Evolutionary conservation across 148 eudicot species (phyloP).

Genomic region (Chenopodium formosanum): DNA sequence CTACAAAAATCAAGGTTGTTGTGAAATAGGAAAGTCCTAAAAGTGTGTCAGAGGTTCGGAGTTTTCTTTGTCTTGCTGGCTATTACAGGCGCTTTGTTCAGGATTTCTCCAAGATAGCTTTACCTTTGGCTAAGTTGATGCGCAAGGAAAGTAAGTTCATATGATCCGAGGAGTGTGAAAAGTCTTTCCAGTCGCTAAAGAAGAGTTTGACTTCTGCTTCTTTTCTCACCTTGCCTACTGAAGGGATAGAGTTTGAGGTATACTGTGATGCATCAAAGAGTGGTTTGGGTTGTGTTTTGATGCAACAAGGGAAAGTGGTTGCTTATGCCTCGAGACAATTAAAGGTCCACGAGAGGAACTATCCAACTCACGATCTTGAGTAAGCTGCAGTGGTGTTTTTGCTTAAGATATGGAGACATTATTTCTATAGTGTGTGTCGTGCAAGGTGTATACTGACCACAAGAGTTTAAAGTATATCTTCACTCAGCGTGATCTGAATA

Average conservation of each 20-base stretch:
- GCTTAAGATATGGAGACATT: no score
- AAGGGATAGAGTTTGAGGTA: background rate
- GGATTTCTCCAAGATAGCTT: background rate
- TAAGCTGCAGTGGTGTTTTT: no score
- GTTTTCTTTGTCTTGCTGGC: background rate
- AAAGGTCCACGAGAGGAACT: background rate
- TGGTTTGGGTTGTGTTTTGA: background rate
- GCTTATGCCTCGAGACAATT: background rate
- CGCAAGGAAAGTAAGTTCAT: conserved; percentile 2
- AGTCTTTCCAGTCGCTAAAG: background rate
- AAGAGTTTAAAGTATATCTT: no score
- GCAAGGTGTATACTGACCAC: no score
- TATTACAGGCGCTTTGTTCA: background rate
- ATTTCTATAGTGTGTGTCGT: no score
- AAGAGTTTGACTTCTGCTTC: background rate
- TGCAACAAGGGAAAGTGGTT: background rate
- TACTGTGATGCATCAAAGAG: background rate
- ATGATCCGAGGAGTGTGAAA: conserved; percentile 8
- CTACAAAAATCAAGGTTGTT: background rate
- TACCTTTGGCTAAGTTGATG: conserved; percentile 4
- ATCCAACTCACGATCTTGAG: no score
- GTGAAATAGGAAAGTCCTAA: background rate
- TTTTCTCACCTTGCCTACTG: background rate
- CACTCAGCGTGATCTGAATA: background rate
- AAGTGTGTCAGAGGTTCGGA: background rate